Evolutionary conservation across 1,139 yeast genomes (phyloP).

Genomic region (Protomyces pachydermus): DNA sequence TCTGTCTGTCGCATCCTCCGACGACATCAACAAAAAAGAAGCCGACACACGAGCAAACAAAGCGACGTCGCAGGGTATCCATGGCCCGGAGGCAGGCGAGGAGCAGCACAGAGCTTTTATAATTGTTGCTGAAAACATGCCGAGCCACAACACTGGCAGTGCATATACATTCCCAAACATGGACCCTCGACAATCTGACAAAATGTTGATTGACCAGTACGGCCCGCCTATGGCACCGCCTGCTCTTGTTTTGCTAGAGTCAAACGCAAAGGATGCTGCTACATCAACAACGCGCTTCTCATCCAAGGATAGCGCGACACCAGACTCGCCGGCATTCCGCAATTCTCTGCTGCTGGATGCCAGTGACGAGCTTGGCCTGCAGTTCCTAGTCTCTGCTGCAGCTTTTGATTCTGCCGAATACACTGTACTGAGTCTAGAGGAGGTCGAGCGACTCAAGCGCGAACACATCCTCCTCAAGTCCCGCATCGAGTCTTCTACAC

Average conservation of each 20-base stretch:
- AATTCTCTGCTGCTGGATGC: neutral
- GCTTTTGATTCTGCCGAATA: slow-evolving; percentile 20
- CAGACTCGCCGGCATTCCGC: neutral
- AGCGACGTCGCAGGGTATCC: no score
- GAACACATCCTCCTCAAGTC: slow-evolving; percentile 12
- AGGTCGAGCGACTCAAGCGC: slow-evolving; percentile 22
- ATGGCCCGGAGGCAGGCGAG: no score
- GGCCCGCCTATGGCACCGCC: neutral
- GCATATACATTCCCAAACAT: neutral
- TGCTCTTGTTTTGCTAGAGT: neutral
- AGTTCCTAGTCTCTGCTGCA: slow-evolving; percentile 19
- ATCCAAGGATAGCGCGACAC: neutral
- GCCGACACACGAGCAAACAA: no score
- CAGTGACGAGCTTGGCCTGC: slow-evolving; percentile 10
- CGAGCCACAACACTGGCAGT: neutral
- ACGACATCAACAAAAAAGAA: neutral
- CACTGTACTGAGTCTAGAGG: slow-evolving; percentile 25
- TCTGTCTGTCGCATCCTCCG: neutral
- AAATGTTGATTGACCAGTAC: neutral
- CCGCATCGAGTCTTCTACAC: slow-evolving; percentile 24
- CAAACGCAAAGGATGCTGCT: neutral
- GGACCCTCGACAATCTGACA: neutral
- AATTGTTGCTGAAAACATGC: neutral
- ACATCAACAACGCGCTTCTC: neutral
- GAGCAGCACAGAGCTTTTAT: no score